Base-by-base conservation (phyloP, 2,329 filamentous ascomycete species). In the Tolypocladium ophioglossoides region DNA sequence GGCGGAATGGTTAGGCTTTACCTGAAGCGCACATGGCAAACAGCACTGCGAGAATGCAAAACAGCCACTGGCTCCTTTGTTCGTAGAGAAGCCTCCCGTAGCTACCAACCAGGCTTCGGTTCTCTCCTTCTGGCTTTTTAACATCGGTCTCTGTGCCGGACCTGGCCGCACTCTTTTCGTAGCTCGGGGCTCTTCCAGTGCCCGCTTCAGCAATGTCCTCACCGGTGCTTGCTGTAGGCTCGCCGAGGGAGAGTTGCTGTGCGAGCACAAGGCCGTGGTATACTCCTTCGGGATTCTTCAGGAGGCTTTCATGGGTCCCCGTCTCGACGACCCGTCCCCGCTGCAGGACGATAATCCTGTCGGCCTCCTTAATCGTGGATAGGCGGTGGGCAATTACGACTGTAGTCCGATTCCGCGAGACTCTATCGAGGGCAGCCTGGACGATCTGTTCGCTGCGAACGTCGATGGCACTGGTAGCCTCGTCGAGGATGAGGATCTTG, bases 311-410 rank as follows among this genome's bases (percentile, higher is more conserved):
- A 59, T 95, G 90, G 0, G 80, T 89, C 0, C 90, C 90, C 60
- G 84, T 74, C 66, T 95, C 89, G 11, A 86, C 77, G 0, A 90
- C 80, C 52, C 77, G 71, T 2, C 90, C 90, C 60, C 85, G 79
- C 50, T 85, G 78, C 52, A 95, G 68, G 1, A 95, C 89, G 10
- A 91, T 74, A 53, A 95, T 95, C 38, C 83, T 81, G 63, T 95
- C 86, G 3, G 89, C 89, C 59, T 86, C 82, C 66, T 84, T 85
- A 62, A 90, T 87, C 0, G 87, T 91, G 0, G 85, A 87, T 3
- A 91, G 73, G 4, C 86, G 76, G 68, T 91, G 86, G 1, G 88
- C 87, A 59, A 91, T 87, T 20, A 85, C 82, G 55, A 90, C 84
- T 0, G 85, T 89, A 0, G 85, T 89, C 14, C 86, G 74, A 52